Conservation (phyloP, 2,329 filamentous ascomycete genomes). For the Thielaviopsis euricoi region DNA sequence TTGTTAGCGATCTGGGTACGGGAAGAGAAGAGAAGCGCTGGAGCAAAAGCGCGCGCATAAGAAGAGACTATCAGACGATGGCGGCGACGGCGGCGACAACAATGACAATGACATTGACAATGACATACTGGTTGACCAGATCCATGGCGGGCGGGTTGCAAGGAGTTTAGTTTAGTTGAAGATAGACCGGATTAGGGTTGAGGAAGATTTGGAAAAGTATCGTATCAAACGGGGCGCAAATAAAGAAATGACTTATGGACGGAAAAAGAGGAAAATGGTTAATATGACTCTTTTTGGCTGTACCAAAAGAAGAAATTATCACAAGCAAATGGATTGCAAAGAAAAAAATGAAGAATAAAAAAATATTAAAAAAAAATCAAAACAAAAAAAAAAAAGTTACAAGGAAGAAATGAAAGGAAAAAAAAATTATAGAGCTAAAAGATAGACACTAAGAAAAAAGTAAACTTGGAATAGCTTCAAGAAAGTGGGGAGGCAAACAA, state of each 20-base stretch:
- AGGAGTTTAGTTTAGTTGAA: not conserved
- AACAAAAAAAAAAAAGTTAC: not conserved
- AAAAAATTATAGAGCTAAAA: not conserved
- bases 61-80: no score
- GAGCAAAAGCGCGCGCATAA: no score
- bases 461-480: not conserved
- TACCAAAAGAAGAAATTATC: not conserved
- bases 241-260: no score
- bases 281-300: not conserved
- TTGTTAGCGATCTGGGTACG: not conserved
- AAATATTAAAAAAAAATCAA: not conserved
- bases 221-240: no score
- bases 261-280: not conserved
- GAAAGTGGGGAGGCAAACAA: not conserved
- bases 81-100: no score
- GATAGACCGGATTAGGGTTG: not conserved
- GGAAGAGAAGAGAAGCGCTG: no score
- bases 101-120: no score
- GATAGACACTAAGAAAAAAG: not conserved
- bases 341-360: no score
- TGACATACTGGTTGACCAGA: conserved; percentile 42
- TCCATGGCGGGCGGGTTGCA: conserved; percentile 27
- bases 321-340: not conserved
- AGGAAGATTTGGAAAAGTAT: no score
- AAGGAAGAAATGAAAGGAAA: no score